Percentiles rank a stretch among this genome's conserved stretches.
These are phyloP conservation scores for Triadica sebifera DNA, from an alignment of 345 rosid species.

Conservation along the genomic window DNA sequence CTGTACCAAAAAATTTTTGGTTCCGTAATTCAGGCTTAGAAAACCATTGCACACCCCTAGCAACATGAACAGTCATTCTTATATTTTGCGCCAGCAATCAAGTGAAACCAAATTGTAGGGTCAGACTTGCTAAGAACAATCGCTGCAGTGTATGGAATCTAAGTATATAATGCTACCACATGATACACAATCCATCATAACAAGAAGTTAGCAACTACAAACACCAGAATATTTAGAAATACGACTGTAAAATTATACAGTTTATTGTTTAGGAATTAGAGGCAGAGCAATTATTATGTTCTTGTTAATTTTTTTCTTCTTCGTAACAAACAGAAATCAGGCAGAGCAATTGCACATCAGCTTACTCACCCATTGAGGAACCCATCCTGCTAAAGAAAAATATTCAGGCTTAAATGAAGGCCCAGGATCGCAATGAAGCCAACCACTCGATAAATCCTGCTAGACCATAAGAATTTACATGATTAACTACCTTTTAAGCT, in stretches of 20 bases:
- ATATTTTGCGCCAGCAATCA: neutral
- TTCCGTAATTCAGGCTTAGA: too few species aligned
- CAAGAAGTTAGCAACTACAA: neutral
- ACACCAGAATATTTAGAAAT: neutral
- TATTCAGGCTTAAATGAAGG: conserved; percentile 80
- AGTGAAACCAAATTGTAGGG: neutral
- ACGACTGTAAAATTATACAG: neutral
- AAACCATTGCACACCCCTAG: too few species aligned
- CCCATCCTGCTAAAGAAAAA: conserved; percentile 55
- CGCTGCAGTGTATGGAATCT: neutral
- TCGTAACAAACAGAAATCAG: neutral
- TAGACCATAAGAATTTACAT: conserved; percentile 11
- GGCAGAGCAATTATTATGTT: too few species aligned
- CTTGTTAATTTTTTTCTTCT: too few species aligned
- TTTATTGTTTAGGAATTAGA: neutral
- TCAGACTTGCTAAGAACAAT: neutral
- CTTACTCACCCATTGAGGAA: conserved; percentile 67
- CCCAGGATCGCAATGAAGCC: conserved; percentile 97
- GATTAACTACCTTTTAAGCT: neutral
- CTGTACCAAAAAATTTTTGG: too few species aligned
- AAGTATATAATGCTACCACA: neutral
- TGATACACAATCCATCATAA: neutral
- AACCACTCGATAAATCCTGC: conserved; percentile 89
- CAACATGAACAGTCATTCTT: neutral
- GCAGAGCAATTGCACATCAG: neutral